These are phyloP conservation scores for Purpureocillium takamizusanense DNA, from an alignment of 2,329 filamentous ascomycete species.

Conservation along the genomic window DNA sequence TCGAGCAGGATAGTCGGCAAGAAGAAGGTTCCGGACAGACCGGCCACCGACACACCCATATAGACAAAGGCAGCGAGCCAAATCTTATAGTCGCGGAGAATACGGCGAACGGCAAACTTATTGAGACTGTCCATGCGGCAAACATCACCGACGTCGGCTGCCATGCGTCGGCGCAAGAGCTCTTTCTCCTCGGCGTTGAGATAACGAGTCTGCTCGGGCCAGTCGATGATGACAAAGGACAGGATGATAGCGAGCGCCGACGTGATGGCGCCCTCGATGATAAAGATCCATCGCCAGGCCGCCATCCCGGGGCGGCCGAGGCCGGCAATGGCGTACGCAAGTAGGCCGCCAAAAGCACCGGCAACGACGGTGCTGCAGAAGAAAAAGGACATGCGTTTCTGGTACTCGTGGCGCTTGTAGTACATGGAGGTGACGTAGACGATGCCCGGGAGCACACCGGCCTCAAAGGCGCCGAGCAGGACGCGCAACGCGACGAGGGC, in stretches of 20 bases:
- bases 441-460: slow-evolving; percentile 24
- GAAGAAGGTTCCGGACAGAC: slow-evolving; percentile 31
- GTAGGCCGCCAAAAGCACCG: slow-evolving; percentile 34
- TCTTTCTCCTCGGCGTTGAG: slow-evolving; percentile 33
- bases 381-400: slow-evolving; percentile 34
- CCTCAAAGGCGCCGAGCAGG: slow-evolving; percentile 30
- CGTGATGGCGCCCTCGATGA: slow-evolving; percentile 19
- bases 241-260: slow-evolving; percentile 12
- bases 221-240: slow-evolving; percentile 14
- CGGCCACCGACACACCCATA: slow-evolving; percentile 32
- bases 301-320: slow-evolving; percentile 33
- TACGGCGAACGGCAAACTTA: slow-evolving; percentile 33
- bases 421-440: slow-evolving; percentile 38
- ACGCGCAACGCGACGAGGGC: slow-evolving; percentile 24
- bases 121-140: slow-evolving; percentile 43
- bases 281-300: slow-evolving; percentile 37
- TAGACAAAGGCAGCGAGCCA: slow-evolving; percentile 28
- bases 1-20: slow-evolving; percentile 27
- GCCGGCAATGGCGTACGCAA: slow-evolving; percentile 37
- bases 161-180: slow-evolving; percentile 30
- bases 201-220: slow-evolving; percentile 26
- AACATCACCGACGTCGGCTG: slow-evolving; percentile 30
- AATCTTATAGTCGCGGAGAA: slow-evolving; percentile 37
- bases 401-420: slow-evolving; percentile 39
- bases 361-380: slow-evolving; percentile 31